Evolutionary conservation across 169 alveolate species (phyloP).

Genomic region (Eimeria sp.): DNA sequence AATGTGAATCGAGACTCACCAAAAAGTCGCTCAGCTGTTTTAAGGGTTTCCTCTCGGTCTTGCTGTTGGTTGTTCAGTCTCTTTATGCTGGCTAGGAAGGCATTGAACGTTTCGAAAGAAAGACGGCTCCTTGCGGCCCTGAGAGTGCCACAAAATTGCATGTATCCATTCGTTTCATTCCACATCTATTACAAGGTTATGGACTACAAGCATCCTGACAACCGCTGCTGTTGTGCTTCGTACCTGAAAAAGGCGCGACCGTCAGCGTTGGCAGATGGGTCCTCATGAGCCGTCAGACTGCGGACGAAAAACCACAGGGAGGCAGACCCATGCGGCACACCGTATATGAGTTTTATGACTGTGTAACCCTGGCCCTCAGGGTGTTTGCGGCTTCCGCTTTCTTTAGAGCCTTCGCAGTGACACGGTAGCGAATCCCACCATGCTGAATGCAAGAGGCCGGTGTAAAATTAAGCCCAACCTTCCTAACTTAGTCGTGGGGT

Average conservation of each 20-base stretch:
- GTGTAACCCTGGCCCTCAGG: neutral
- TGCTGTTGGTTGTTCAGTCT: conserved; percentile 92
- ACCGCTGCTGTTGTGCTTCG: neutral
- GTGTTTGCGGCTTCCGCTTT: neutral
- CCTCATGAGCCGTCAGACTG: conserved; percentile 63
- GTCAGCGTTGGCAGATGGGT: conserved; percentile 63
- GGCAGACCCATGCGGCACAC: neutral
- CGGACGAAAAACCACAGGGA: neutral
- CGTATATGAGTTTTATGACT: neutral
- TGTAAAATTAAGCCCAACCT: neutral
- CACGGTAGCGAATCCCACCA: neutral
- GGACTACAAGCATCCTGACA: neutral
- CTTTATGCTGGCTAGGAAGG: conserved; percentile 90
- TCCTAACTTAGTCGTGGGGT: neutral
- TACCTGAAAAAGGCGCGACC: conserved; percentile 68
- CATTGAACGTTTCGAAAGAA: conserved; percentile 89
- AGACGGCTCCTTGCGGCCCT: conserved; percentile 89
- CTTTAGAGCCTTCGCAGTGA: neutral
- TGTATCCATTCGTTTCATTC: neutral
- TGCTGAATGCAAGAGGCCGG: neutral
- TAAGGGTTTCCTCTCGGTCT: conserved; percentile 85
- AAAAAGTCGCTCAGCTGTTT: conserved; percentile 82
- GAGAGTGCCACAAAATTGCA: neutral
- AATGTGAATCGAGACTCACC: conserved; percentile 3
- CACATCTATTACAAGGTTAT: neutral